A percentile compares a stretch with the other conserved stretches of the same genome.
Evolutionary conservation across 306 rosid species (phyloP).

Genomic region (Sphenostylis stenocarpa): DNA sequence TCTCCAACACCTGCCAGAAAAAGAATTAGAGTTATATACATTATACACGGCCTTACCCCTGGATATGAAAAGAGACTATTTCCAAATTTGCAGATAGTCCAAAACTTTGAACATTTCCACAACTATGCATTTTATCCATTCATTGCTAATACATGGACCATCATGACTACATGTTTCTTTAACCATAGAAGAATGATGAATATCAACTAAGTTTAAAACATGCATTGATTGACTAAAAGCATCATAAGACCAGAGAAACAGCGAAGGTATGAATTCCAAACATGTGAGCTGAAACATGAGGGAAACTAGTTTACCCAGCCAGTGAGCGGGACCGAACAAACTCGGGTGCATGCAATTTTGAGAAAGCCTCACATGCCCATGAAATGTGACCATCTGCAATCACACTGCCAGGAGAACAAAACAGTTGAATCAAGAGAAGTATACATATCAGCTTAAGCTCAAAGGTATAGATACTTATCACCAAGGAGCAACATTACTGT

Average conservation of each 20-base stretch:
- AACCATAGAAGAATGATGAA: not conserved
- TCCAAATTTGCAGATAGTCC: too few relatives aligned
- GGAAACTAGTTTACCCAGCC: constrained; percentile 49
- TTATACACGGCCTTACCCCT: too few relatives aligned
- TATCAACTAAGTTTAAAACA: not conserved
- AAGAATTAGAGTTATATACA: not conserved
- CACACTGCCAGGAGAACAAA: constrained; percentile 33
- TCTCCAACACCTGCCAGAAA: constrained; percentile 76
- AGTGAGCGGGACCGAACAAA: constrained; percentile 47
- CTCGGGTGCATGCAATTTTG: constrained; percentile 64
- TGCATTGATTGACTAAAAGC: not conserved
- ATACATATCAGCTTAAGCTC: not conserved
- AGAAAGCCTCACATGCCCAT: constrained; percentile 87
- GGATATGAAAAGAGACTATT: too few relatives aligned
- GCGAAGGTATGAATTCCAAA: not conserved
- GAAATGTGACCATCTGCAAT: constrained; percentile 88
- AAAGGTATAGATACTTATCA: too few relatives aligned
- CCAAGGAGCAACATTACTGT: too few relatives aligned
- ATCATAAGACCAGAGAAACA: not conserved
- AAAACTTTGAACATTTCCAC: too few relatives aligned
- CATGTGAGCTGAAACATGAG: not conserved
- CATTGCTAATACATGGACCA: too few relatives aligned
- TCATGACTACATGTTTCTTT: not conserved
- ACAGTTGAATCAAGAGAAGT: constrained; percentile 18
- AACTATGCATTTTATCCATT: too few relatives aligned